A percentile compares a stretch with the other conserved stretches of the same genome.
These are phyloP conservation scores for Cicer cuneatum DNA, from an alignment of 306 rosid genomes.

Conservation along the genomic window DNA sequence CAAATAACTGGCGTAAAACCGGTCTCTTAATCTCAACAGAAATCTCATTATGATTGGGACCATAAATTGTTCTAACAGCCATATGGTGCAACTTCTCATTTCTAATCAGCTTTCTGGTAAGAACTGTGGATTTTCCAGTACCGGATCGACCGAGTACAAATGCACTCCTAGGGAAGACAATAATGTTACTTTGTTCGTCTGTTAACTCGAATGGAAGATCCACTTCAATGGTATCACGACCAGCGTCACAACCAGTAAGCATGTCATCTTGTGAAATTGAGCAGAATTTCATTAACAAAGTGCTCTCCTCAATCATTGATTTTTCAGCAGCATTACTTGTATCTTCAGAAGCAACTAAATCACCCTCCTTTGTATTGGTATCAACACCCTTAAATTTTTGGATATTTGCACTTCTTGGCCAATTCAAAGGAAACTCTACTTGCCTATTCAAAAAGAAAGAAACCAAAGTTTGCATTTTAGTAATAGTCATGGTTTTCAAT, in stretches of 20 bases:
- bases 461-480: not conserved
- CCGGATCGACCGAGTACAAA: conserved; percentile 79
- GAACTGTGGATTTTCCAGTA: conserved; percentile 79
- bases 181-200: conserved; percentile 55
- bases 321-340: conserved; percentile 54
- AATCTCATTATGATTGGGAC: conserved; percentile 1
- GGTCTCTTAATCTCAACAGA: conserved; percentile 26
- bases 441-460: conserved; percentile 38
- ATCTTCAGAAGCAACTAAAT: conserved; percentile 39
- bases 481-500: too few species aligned
- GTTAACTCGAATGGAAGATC: conserved; percentile 71
- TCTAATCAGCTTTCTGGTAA: conserved; percentile 63
- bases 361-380: conserved; percentile 20
- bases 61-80: conserved; percentile 40
- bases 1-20: conserved; percentile 62
- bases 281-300: conserved; percentile 69
- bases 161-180: conserved; percentile 53
- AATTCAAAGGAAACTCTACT: conserved; percentile 57
- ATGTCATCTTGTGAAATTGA: conserved; percentile 55
- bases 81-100: conserved; percentile 56
- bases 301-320: conserved; percentile 65
- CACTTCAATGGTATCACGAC: conserved; percentile 49
- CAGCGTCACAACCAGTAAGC: conserved; percentile 50
- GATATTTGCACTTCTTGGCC: conserved; percentile 52
- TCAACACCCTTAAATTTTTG: conserved; percentile 39